Conservation (phyloP, 768 basidiomycete species). For the Suillus americanus region DNA sequence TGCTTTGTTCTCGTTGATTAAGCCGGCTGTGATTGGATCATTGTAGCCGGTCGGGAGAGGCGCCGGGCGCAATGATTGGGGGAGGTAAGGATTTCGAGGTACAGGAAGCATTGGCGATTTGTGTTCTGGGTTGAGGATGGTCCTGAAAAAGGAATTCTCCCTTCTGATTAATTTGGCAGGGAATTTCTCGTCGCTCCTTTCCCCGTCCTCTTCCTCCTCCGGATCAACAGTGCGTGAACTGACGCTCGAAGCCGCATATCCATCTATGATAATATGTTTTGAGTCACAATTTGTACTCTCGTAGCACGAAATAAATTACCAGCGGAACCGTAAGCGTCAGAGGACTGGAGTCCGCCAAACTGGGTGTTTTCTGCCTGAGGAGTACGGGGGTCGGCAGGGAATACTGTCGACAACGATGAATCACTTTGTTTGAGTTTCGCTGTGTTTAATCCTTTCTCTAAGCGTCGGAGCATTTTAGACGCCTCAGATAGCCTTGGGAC, state of each 20-base stretch:
- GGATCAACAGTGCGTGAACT: slow-evolving; percentile 28
- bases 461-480: slow-evolving; percentile 83
- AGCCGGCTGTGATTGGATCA: slow-evolving; percentile 73
- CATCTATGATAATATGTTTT: slow-evolving; percentile 8
- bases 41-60: slow-evolving; percentile 41
- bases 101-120: slow-evolving; percentile 38
- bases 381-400: slow-evolving; percentile 28
- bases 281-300: not conserved
- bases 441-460: slow-evolving; percentile 79
- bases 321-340: slow-evolving; percentile 30
- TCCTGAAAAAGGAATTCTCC: slow-evolving; percentile 83
- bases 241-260: slow-evolving; percentile 18
- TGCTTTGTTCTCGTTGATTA: slow-evolving; percentile 70
- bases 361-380: slow-evolving; percentile 24
- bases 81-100: slow-evolving; percentile 34
- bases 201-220: slow-evolving; percentile 68
- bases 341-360: slow-evolving; percentile 28
- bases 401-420: slow-evolving; percentile 32
- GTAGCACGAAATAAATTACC: slow-evolving; percentile 11
- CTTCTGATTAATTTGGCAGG: slow-evolving; percentile 73
- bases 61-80: slow-evolving; percentile 34
- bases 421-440: slow-evolving; percentile 71
- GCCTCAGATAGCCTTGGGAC: slow-evolving; percentile 73
- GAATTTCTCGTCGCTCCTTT: slow-evolving; percentile 66
- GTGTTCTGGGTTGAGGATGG: slow-evolving; percentile 73